Conservation (phyloP, 2,329 filamentous ascomycete genomes). For the Ceratocystis lukuohia region DNA sequence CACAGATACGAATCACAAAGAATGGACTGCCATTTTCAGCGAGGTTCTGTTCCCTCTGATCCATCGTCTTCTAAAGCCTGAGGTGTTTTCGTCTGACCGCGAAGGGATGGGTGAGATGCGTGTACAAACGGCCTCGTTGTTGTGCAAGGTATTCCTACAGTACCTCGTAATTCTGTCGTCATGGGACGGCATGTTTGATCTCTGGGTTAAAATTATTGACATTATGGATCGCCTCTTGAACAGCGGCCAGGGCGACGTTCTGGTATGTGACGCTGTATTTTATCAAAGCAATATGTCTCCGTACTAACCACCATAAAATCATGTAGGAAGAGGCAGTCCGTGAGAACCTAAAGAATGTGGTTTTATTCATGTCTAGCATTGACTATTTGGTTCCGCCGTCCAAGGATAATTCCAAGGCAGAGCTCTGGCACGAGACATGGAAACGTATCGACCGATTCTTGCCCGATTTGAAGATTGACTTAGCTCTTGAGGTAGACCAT, state of each 20-base stretch:
- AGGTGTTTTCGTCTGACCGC: slow-evolving; percentile 83
- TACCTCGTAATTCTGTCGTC: slow-evolving; percentile 75
- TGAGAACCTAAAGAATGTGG: slow-evolving; percentile 89
- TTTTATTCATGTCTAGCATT: slow-evolving; percentile 86
- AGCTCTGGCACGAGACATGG: slow-evolving; percentile 50
- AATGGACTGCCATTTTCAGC: slow-evolving; percentile 91
- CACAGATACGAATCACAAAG: slow-evolving; percentile 67
- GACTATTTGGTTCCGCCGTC: slow-evolving; percentile 65
- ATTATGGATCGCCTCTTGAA: slow-evolving; percentile 96
- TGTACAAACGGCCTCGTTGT: slow-evolving; percentile 75
- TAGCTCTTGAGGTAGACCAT: slow-evolving; percentile 37
- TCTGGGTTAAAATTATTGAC: slow-evolving; percentile 85
- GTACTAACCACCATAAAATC: not conserved
- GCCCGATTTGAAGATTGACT: slow-evolving; percentile 44
- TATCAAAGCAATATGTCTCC: not conserved
- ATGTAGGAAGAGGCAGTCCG: slow-evolving; percentile 80
- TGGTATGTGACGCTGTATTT: slow-evolving; percentile 43
- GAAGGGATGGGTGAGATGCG: slow-evolving; percentile 91
- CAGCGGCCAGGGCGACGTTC: slow-evolving; percentile 76
- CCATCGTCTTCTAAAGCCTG: slow-evolving; percentile 73
- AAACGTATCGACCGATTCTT: slow-evolving; percentile 53
- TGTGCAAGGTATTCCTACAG: slow-evolving; percentile 92
- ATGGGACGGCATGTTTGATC: slow-evolving; percentile 77
- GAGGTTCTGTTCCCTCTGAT: slow-evolving; percentile 91
- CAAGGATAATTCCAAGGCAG: slow-evolving; percentile 40